Conservation (phyloP, 768 basidiomycete species). For the Russula sp. region DNA sequence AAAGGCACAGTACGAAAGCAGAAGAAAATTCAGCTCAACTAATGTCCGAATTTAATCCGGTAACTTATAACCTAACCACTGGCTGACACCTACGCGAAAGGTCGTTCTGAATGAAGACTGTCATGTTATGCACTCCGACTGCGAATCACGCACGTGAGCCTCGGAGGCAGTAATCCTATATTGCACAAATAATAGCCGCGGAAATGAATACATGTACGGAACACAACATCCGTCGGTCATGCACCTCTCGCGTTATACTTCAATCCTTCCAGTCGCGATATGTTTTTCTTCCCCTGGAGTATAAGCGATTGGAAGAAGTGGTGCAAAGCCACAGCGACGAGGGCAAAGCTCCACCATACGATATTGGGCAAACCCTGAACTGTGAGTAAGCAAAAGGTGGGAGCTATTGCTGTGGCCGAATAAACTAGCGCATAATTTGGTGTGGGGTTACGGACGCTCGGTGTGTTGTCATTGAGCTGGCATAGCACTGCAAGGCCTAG, state of each 20-base stretch:
- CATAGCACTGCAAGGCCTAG: conserved; percentile 12
- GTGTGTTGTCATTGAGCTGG: not conserved
- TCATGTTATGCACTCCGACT: too few species aligned
- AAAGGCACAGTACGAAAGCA: too few species aligned
- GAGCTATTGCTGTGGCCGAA: conserved; percentile 47
- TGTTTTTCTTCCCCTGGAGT: conserved; percentile 44
- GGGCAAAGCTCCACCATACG: conserved; percentile 27
- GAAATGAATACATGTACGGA: not conserved
- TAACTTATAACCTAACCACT: too few species aligned
- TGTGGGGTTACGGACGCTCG: not conserved
- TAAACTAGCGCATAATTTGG: conserved; percentile 20
- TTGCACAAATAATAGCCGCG: not conserved
- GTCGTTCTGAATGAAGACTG: too few species aligned
- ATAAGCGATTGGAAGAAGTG: conserved; percentile 40
- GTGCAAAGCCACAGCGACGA: conserved; percentile 14
- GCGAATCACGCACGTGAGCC: too few species aligned
- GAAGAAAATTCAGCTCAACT: too few species aligned
- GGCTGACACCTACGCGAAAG: too few species aligned
- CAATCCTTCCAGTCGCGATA: conserved; percentile 51
- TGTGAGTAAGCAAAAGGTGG: conserved; percentile 38
- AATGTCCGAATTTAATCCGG: too few species aligned
- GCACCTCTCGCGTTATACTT: conserved; percentile 57
- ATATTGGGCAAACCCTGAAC: conserved; percentile 20
- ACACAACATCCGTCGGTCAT: conserved; percentile 30
- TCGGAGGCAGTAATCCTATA: not conserved